Conservation (phyloP, 1,284 basidiomycete genomes). For the Cryptococcus sp. region DNA sequence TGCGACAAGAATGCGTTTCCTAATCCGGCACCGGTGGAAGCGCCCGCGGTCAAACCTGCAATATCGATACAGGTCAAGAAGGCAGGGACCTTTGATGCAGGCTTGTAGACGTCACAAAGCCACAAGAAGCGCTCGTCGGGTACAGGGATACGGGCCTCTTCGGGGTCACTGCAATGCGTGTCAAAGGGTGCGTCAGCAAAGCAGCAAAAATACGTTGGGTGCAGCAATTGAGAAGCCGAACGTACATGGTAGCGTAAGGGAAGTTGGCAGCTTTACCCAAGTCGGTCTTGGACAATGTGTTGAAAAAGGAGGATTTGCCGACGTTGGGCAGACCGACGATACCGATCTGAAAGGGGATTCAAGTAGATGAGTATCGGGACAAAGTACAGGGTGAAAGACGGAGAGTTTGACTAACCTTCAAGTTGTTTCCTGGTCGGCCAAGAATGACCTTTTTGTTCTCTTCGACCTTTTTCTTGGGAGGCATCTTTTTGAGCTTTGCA, state of each 20-base stretch:
- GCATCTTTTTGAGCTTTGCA: conserved; percentile 62
- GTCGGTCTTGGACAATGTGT: conserved; percentile 84
- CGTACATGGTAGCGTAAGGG: conserved; percentile 88
- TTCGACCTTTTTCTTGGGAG: conserved; percentile 70
- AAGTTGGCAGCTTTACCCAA: conserved; percentile 99
- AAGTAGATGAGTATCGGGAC: conserved; percentile 35
- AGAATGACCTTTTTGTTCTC: conserved; percentile 82
- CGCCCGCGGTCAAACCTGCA: conserved; percentile 93
- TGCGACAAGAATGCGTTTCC: conserved; percentile 98
- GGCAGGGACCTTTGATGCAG: conserved; percentile 82
- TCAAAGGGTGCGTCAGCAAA: neutral
- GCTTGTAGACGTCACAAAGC: conserved; percentile 91
- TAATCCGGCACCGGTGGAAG: conserved; percentile 95
- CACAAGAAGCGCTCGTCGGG: conserved; percentile 94
- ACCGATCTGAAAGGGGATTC: conserved; percentile 66
- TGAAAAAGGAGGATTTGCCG: conserved; percentile 93
- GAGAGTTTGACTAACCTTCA: conserved; percentile 47
- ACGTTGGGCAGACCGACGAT: conserved; percentile 96
- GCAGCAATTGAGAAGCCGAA: neutral
- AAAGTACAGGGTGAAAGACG: neutral
- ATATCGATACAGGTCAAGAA: conserved; percentile 99
- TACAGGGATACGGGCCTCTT: conserved; percentile 93
- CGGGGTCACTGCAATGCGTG: conserved; percentile 54
- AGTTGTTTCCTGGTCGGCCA: conserved; percentile 86
- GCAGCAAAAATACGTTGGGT: neutral